Evolutionary conservation across 805 yeast genomes (phyloP), one percentile per base, ranked within the genome.

Genomic region (Ogataea allantospora): DNA sequence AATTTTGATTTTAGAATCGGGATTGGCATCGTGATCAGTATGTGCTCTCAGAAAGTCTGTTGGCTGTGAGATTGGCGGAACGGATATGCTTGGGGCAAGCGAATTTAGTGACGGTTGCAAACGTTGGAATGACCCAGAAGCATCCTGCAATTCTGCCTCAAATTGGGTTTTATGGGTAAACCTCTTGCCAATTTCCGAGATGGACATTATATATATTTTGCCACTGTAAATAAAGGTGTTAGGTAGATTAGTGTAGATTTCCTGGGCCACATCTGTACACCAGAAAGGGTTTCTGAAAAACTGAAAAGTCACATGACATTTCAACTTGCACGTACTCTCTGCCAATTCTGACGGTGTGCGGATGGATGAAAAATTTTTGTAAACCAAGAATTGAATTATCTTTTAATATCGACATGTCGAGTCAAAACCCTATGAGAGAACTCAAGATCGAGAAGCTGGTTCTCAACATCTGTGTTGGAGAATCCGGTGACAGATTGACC

Each of bases 401-500:
- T 29, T 29, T 29, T 30, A 35, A 25, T 27, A 38, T 31, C 33
- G 35, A 38, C 35, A 38, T 32, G 44, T 35, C 34, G 40, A 31
- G 37, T 66, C 87, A 81, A 73, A 93, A 93, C 79, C 80, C 86
- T 76, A 91, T 93, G 98, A 93, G 96, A 78, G 98, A 93, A 65
- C 80, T 93, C 76, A 89, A 84, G 80, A 91, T 93, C 79, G 98
- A 93, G 79, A 93, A 93, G 79, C 84, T 93, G 75, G 97, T 93
- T 75, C 86, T 93, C 75, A 93, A 93, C 93, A 93, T 93, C 78
- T 89, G 95, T 76, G 99, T 93, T 74, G 99, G 99, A 80, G 99
- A 93, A 79, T 89, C 97, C 75, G 99, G 99, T 82, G 99, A 93
- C 77, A 86, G 98, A 84, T 88, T 93, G 74, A 93, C 99, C 80